These are phyloP conservation scores for Plasmodium inui DNA, from an alignment of 169 alveolate species.

Conservation along the genomic window DNA sequence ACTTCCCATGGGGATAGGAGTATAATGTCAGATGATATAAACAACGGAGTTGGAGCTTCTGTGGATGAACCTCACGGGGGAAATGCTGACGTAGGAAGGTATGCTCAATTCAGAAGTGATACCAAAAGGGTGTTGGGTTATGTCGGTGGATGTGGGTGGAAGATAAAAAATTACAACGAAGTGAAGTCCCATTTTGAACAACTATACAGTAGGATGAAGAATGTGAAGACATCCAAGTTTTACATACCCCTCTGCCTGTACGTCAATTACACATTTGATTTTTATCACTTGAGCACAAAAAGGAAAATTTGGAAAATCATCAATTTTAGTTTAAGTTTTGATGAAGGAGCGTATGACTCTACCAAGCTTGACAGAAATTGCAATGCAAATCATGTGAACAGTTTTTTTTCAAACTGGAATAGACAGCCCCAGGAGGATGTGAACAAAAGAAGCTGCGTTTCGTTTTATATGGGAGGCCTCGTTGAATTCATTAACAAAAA, in stretches of 20 bases:
- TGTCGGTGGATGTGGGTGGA: not conserved
- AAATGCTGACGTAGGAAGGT: not conserved
- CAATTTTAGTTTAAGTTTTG: conserved; percentile 39
- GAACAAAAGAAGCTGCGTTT: conserved; percentile 7
- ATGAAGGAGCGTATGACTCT: conserved; percentile 23
- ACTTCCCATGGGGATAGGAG: not conserved
- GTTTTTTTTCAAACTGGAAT: not conserved
- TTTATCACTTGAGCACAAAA: conserved; percentile 12
- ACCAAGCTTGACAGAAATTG: not conserved
- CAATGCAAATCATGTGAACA: conserved; percentile 6
- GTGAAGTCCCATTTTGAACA: conserved; percentile 25
- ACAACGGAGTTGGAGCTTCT: not conserved
- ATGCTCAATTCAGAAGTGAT: not conserved
- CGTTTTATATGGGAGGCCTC: conserved; percentile 24
- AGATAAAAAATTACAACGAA: not conserved
- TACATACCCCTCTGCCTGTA: conserved; percentile 30
- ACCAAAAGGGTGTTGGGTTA: not conserved
- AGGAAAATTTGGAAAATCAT: conserved; percentile 18
- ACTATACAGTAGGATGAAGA: conserved; percentile 27
- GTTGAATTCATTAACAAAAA: conserved; percentile 33
- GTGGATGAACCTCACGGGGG: not conserved
- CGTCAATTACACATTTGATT: conserved; percentile 36
- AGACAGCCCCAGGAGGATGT: not conserved
- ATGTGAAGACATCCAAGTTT: conserved; percentile 12
- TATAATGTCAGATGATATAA: not conserved